Evolutionary conservation across 2,329 filamentous ascomycete genomes (phyloP).

Genomic region (Scedosporium aurantiacum): DNA sequence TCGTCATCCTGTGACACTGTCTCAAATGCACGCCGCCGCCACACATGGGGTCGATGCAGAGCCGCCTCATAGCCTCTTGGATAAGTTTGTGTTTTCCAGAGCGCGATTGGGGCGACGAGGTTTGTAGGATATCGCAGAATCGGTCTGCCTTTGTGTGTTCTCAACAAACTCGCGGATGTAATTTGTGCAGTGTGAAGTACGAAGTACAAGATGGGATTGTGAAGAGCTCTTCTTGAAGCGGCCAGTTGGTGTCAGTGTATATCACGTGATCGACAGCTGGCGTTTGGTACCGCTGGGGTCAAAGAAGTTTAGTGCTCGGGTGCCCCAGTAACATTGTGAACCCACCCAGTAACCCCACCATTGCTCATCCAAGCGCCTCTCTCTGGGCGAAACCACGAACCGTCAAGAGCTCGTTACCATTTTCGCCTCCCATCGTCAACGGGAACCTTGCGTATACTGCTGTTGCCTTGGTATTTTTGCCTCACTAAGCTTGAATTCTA

Average conservation of each 20-base stretch:
- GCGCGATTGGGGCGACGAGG: neutral
- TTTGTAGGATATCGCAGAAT: neutral
- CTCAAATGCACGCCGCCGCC: slow-evolving; percentile 1
- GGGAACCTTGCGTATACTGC: neutral
- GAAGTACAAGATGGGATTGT: too few species aligned
- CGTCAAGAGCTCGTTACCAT: neutral
- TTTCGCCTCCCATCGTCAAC: neutral
- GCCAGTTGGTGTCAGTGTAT: too few species aligned
- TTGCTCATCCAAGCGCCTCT: neutral
- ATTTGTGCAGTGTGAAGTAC: too few species aligned
- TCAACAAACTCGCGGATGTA: too few species aligned
- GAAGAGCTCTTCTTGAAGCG: too few species aligned
- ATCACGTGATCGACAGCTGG: too few species aligned
- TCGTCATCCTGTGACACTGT: neutral
- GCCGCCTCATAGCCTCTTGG: neutral
- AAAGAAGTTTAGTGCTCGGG: too few species aligned
- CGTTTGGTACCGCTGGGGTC: too few species aligned
- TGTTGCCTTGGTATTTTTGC: too few species aligned
- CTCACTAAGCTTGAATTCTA: too few species aligned
- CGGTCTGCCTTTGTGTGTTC: too few species aligned
- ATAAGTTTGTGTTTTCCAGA: neutral
- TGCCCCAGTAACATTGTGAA: neutral
- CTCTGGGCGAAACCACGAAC: neutral
- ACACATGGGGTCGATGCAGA: neutral
- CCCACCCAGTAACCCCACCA: neutral